Evolutionary conservation across 1,139 yeast genomes (phyloP), one percentile per base, ranked within the genome.

Genomic region (Hansenula lynferdii): DNA sequence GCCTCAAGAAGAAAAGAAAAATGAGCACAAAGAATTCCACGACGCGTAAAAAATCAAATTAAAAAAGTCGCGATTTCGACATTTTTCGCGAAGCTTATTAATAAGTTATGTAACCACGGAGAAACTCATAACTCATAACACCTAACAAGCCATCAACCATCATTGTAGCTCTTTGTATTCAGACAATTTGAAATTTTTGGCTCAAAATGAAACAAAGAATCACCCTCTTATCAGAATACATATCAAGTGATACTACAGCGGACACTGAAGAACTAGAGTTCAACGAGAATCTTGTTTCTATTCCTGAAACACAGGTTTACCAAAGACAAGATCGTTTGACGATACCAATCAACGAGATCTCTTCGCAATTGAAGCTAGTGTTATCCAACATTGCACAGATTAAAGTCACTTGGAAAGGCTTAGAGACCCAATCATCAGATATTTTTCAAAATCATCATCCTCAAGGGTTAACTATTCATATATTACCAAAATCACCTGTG

Each of bases 371-470:
- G 15, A 9, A 5, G 7, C 23, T 8, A 12, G 5, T 10, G 25
- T 21, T 3, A n/a, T 21, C n/a, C 16, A 9, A 6, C 7, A 6
- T 30, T 30, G 14, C 11, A 23, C 4, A 17, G 8, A 10, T 17
- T 23, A 16, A 10, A 23, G 2, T 10, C 12, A 23, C 22, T 16
- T 31, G 6, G 17, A 31, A 23, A 8, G 14, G 11, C 2, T 4
- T 11, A 3, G 22, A 15, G 1, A 2, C 6, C 4, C 4, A 12
- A 7, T 6, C 34, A 3, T 31, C 34, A 23, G 31, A 39, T 4
- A 31, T 42, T 3, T 49, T 48, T 19, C 56, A 51, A 26, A 47
- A 50, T 34, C 50, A 32, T 29, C 44, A 42, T 2, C 37, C 30
- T 5, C 36, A 31, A 21, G 57, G 57, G 6, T 31, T 47, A 17